A percentile compares a stretch with the other conserved stretches of the same genome.
phyloP scores from a whole-genome alignment of 352 stramenopile species.

The Pythium monospermum region DNA sequence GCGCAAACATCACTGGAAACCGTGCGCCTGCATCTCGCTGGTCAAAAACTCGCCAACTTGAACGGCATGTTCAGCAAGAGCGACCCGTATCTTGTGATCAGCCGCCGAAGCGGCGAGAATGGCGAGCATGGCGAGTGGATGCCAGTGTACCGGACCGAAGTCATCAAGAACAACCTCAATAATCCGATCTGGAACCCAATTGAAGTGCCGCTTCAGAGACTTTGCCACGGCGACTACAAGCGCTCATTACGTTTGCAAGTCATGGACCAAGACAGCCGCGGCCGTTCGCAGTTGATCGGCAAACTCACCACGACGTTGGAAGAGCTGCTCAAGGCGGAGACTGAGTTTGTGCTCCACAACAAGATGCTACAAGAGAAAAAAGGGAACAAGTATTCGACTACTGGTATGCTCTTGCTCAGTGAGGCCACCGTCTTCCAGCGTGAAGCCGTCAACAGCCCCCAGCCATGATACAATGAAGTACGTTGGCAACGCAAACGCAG shows the following conservation, averaged over 20 bases:
- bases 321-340: conserved; percentile 52
- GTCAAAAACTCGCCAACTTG: conserved; percentile 48
- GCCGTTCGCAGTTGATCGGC: conserved; percentile 69
- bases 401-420: conserved; percentile 35
- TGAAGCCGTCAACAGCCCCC: no score
- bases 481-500: no score
- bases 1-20: conserved; percentile 46
- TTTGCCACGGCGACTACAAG: conserved; percentile 75
- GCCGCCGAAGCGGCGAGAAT: no score
- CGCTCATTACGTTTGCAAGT: conserved; percentile 71
- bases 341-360: conserved; percentile 53
- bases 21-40: conserved; percentile 43
- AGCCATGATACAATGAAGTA: no score
- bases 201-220: conserved; percentile 52
- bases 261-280: conserved; percentile 72
- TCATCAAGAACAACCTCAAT: conserved; percentile 71
- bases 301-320: conserved; percentile 48
- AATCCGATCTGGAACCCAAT: conserved; percentile 56
- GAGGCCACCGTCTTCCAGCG: conserved; percentile 41
- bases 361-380: conserved; percentile 55
- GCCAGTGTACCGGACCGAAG: conserved; percentile 58
- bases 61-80: conserved; percentile 63
- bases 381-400: conserved; percentile 67
- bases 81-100: conserved; percentile 59
- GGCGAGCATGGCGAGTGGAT: conserved; percentile 54